A percentile compares a stretch with the other conserved stretches of the same genome.
Evolutionary conservation across 805 yeast genomes (phyloP).

Genomic region (Wickerhamiella occidentalis): DNA sequence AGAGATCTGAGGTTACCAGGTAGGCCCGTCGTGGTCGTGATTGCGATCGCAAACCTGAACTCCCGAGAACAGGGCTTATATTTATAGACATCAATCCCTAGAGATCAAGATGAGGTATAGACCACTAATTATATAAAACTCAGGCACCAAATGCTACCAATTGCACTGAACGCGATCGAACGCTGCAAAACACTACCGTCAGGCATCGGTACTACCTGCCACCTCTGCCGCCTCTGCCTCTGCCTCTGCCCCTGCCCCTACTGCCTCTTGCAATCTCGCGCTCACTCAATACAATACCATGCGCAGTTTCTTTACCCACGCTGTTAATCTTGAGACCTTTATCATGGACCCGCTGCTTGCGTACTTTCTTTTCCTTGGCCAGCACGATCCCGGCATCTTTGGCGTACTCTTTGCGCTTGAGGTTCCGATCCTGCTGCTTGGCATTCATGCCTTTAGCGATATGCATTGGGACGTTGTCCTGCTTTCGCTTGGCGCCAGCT

Average conservation of each 20-base stretch:
- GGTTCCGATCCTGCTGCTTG: conserved; percentile 38
- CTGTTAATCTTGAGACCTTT: conserved; percentile 58
- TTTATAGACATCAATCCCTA: too few relatives aligned
- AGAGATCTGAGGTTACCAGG: background rate
- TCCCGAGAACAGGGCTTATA: too few relatives aligned
- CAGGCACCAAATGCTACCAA: too few relatives aligned
- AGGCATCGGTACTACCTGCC: background rate
- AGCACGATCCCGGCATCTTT: conserved; percentile 82
- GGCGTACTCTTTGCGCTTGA: conserved; percentile 60
- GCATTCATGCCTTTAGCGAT: conserved; percentile 75
- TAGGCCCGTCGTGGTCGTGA: too few relatives aligned
- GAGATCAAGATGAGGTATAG: too few relatives aligned
- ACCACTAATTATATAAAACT: too few relatives aligned
- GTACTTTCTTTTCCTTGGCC: conserved; percentile 42
- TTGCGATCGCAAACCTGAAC: too few relatives aligned
- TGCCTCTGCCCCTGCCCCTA: background rate
- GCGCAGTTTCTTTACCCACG: conserved; percentile 21
- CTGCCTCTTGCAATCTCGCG: conserved; percentile 19
- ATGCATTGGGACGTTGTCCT: conserved; percentile 79
- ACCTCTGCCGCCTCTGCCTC: background rate
- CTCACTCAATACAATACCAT: conserved; percentile 19
- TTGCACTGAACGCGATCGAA: too few relatives aligned
- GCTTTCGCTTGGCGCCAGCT: conserved; percentile 29
- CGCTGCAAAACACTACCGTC: too few relatives aligned
- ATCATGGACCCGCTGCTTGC: conserved; percentile 40